Evolutionary conservation across 2,329 filamentous ascomycete genomes (phyloP).

Genomic region (Phaeophleospora eucalypticola): DNA sequence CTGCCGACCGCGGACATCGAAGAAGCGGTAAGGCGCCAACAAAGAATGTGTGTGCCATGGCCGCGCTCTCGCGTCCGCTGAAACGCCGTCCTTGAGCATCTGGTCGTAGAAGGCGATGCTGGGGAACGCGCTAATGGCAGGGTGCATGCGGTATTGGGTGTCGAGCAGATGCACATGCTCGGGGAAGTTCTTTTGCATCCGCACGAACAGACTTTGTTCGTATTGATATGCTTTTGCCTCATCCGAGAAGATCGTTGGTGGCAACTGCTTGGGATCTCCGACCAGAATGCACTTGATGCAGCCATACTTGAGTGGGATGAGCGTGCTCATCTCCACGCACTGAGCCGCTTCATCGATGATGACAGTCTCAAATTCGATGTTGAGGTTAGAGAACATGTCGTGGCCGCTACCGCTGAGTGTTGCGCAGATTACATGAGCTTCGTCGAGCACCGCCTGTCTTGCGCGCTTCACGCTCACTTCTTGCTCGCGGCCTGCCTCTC

Average conservation of each 20-base stretch:
- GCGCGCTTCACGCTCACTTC: conserved; percentile 79
- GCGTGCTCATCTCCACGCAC: conserved; percentile 92
- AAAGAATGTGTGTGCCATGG: conserved; percentile 82
- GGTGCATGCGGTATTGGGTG: conserved; percentile 98
- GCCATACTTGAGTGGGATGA: conserved; percentile 96
- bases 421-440: conserved; percentile 87
- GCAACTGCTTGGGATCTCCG: conserved; percentile 94
- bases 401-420: conserved; percentile 94
- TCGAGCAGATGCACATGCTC: conserved; percentile 90
- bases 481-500: conserved; percentile 73
- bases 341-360: conserved; percentile 98
- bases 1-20: conserved; percentile 78
- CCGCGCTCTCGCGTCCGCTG: conserved; percentile 74
- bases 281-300: conserved; percentile 96
- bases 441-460: conserved; percentile 86
- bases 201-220: conserved; percentile 95
- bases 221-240: conserved; percentile 90
- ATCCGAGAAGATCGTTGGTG: conserved; percentile 91
- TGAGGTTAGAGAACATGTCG: conserved; percentile 92
- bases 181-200: conserved; percentile 92
- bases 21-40: conserved; percentile 92
- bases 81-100: conserved; percentile 69
- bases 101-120: conserved; percentile 90
- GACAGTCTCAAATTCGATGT: conserved; percentile 96
- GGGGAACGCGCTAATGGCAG: conserved; percentile 88